Percentiles rank a stretch among this genome's conserved stretches.
phyloP scores from a whole-genome alignment of 495 filamentous ascomycete species.

The Penicillium mononematosum region DNA sequence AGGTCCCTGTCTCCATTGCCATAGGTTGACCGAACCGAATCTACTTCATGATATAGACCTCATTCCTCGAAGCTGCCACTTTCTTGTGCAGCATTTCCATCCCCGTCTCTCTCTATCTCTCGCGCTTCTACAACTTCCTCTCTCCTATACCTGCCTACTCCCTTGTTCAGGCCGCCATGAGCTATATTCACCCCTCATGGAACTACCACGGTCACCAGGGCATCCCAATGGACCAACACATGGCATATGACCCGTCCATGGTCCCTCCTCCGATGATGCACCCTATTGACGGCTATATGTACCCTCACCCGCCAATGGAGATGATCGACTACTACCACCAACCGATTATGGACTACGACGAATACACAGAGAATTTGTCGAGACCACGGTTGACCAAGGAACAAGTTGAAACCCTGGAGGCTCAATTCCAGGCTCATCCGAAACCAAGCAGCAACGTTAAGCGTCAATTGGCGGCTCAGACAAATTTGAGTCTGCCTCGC shows the following conservation, averaged over 20 bases:
- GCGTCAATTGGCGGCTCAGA: constrained; percentile 67
- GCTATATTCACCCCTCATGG: constrained; percentile 48
- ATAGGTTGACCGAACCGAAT: constrained; percentile 8
- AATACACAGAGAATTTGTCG: constrained; percentile 52
- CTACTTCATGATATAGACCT: constrained; percentile 29
- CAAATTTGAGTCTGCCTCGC: constrained; percentile 69
- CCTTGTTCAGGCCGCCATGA: constrained; percentile 32
- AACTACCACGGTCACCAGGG: constrained; percentile 38
- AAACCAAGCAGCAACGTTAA: constrained; percentile 78
- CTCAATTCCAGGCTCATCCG: constrained; percentile 70
- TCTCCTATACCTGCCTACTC: constrained; percentile 10
- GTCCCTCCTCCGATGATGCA: constrained; percentile 45
- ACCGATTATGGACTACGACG: constrained; percentile 51
- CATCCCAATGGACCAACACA: constrained; percentile 41
- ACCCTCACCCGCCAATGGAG: constrained; percentile 45
- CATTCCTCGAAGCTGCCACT: constrained; percentile 10
- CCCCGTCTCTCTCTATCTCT: constrained; percentile 1
- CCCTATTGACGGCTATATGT: constrained; percentile 45
- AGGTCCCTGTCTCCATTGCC: constrained; percentile 13
- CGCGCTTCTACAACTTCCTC: constrained; percentile 1
- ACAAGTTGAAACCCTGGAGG: constrained; percentile 74
- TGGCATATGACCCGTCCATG: constrained; percentile 44
- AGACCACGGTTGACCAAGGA: constrained; percentile 75
- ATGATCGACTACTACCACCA: constrained; percentile 50
- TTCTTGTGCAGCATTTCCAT: constrained; percentile 14